Evolutionary conservation across 1,139 yeast species (phyloP), one percentile per base, ranked within the genome.

Genomic region (Zygosaccharomyces sapae): DNA sequence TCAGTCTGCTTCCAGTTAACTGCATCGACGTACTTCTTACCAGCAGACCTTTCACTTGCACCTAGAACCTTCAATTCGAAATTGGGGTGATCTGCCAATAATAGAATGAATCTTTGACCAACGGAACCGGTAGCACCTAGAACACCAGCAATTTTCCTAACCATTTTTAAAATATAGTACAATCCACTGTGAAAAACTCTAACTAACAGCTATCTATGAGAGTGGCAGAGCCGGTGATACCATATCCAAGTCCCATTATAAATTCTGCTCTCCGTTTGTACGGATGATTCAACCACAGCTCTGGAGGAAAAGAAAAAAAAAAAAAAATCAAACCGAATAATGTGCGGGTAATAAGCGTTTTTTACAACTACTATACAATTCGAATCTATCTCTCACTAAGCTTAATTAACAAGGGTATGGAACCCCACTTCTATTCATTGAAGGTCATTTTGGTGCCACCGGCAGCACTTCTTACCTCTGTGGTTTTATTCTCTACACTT

Each of bases 71-170:
- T 77, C 48, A 92, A 71, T 66, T 87, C 89, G 62, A 94, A 89
- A 54, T 88, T 88, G 30, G 97, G 97, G 66, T 92, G 97, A 53
- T 86, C 72, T 1, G 90, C 79, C 55, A 92, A 76, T 47, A 92
- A 75, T 48, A 90, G 75, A 55, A 92, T 90, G 66, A 92, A 92
- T 61, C 98, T 79, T 71, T 92, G 99, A 46, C 99, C 99, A 41
- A 92, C 99, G 37, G 96, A 84, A 44, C 97, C 97, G 19, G 97
- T 90, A 57, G 97, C 97, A 46, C 98, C 98, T 55, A 92, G 75
- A 60, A 92, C 96, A 72, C 98, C 98, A 55, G 75, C 75, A 47
- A 63, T 54, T 53, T 63, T 68, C 50, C 57, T 65, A 48, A 48
- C 45, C 55, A 58, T 61, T 54, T 56, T 25, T 53, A n/a, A n/a